Evolutionary conservation across 169 alveolate species (phyloP).

Genomic region (Theileria orientalis): DNA sequence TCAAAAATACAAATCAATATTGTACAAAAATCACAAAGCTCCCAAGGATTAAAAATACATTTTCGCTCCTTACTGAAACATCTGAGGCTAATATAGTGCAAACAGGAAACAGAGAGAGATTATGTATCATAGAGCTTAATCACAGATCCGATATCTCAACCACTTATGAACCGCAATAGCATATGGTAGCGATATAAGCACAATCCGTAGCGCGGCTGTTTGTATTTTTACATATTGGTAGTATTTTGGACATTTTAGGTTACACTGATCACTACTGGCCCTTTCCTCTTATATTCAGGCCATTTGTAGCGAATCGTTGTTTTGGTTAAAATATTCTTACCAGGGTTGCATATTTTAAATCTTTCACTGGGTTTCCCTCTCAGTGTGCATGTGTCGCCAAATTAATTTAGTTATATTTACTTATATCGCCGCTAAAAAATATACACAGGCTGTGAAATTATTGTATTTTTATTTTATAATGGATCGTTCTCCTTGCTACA

Average conservation of each 20-base stretch:
- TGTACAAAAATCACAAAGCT: not conserved
- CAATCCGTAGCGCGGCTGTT: no score
- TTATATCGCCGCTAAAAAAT: not conserved
- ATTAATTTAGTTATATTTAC: not conserved
- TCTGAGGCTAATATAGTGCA: conserved; percentile 39
- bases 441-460: not conserved
- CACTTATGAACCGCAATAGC: no score
- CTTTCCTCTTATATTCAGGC: no score
- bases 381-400: conserved; percentile 9
- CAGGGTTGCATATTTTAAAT: no score
- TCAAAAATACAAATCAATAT: not conserved
- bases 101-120: not conserved
- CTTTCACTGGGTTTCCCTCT: not conserved
- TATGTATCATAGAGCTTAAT: not conserved
- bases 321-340: no score
- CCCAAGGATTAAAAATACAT: not conserved
- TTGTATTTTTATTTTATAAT: not conserved
- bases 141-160: not conserved
- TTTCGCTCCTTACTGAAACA: not conserved
- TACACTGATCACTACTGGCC: no score
- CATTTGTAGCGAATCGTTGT: no score
- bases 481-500: not conserved
- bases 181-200: no score
- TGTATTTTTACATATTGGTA: no score
- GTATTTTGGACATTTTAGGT: no score